phyloP scores from a whole-genome alignment of 495 filamentous ascomycete species.

The Lasiosphaeriaceae sp. region DNA sequence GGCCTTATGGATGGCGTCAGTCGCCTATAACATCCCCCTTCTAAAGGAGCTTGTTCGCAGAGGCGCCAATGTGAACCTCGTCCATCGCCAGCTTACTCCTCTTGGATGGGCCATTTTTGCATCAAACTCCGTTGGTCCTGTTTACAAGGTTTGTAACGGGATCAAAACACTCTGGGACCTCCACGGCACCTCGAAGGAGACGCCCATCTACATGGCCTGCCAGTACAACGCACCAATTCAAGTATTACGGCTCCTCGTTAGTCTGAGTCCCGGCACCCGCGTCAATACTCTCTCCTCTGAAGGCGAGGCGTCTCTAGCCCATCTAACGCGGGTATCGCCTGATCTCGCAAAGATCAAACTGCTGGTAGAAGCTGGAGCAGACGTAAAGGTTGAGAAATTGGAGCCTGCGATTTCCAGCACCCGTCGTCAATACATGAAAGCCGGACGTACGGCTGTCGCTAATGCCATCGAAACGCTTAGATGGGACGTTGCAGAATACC shows the following conservation, averaged over 20 bases:
- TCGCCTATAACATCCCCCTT: not conserved
- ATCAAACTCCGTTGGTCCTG: too few species aligned
- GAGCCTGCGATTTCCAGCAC: not conserved
- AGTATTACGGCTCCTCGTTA: too few species aligned
- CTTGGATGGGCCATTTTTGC: not conserved
- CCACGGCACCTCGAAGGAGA: too few species aligned
- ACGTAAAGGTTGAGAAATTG: not conserved
- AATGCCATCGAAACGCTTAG: not conserved
- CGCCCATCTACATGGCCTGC: too few species aligned
- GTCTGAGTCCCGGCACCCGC: too few species aligned
- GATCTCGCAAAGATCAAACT: too few species aligned
- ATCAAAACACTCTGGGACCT: too few species aligned
- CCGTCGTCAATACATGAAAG: not conserved
- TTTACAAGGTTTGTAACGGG: too few species aligned
- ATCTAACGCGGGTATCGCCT: too few species aligned
- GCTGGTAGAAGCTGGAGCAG: not conserved
- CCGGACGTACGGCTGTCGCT: not conserved
- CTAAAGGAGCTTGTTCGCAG: not conserved
- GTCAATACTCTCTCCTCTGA: too few species aligned
- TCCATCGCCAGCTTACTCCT: not conserved
- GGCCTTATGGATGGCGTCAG: not conserved
- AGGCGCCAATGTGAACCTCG: not conserved
- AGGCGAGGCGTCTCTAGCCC: too few species aligned
- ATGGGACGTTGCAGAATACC: not conserved
- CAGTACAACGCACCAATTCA: too few species aligned